phyloP scores from a whole-genome alignment of 2,329 filamentous ascomycete species.

The Fusarium palustre region DNA sequence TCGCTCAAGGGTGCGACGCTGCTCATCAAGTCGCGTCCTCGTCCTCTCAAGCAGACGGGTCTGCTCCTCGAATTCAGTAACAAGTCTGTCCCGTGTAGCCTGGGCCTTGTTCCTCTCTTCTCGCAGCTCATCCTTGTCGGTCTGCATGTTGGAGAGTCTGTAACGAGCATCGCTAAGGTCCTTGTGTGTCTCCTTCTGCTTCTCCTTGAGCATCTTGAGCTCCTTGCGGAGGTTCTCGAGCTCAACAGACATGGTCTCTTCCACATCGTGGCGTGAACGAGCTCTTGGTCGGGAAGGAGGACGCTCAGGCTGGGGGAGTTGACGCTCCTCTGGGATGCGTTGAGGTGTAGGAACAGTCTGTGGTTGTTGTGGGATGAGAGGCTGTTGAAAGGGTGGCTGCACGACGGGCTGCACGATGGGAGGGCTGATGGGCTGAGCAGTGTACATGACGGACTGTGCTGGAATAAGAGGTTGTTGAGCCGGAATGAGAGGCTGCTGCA shows the following conservation, averaged over 20 bases:
- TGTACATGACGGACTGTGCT: constrained; percentile 24
- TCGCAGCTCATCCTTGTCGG: constrained; percentile 45
- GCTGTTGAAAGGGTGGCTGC: constrained; percentile 31
- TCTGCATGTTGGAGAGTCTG: constrained; percentile 41
- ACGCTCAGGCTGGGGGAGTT: constrained; percentile 29
- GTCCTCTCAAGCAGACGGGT: constrained; percentile 31
- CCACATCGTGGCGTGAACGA: constrained; percentile 40
- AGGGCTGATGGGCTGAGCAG: constrained; percentile 31
- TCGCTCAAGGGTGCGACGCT: constrained; percentile 35
- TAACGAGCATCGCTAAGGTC: constrained; percentile 44
- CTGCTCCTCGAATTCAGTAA: constrained; percentile 37
- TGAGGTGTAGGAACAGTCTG: constrained; percentile 19
- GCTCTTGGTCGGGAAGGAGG: constrained; percentile 32
- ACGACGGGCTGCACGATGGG: constrained; percentile 26
- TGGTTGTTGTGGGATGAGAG: constrained; percentile 27
- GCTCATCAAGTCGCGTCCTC: constrained; percentile 36
- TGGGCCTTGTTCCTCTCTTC: constrained; percentile 44
- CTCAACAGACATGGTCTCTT: constrained; percentile 37
- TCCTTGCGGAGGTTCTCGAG: constrained; percentile 43
- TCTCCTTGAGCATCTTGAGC: constrained; percentile 36
- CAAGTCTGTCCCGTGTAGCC: constrained; percentile 39
- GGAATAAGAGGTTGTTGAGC: constrained; percentile 29
- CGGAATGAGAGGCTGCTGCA: constrained; percentile 33
- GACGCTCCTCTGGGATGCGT: constrained; percentile 33
- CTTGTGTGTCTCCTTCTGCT: constrained; percentile 40